Evolutionary conservation across 2,329 filamentous ascomycete species (phyloP).

Genomic region (Hirsutella minnesotensis): DNA sequence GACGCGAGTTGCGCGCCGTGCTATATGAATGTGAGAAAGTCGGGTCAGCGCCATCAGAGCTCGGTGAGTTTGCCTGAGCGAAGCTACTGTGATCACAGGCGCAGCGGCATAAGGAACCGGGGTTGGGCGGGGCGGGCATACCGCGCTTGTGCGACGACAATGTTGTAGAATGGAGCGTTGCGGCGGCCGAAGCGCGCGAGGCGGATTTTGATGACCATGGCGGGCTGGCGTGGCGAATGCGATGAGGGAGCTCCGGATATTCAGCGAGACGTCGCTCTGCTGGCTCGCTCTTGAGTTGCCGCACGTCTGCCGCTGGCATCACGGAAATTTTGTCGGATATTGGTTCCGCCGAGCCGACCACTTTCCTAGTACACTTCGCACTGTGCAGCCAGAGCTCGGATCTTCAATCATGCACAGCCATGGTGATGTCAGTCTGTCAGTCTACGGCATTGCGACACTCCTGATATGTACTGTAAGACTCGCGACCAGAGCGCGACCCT

Average conservation of each 20-base stretch:
- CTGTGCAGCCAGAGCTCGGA: too few species aligned
- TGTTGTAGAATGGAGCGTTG: constrained; percentile 92
- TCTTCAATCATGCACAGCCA: too few species aligned
- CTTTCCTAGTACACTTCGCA: background rate
- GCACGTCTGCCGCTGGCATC: background rate
- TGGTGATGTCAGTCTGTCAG: too few species aligned
- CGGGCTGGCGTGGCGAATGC: background rate
- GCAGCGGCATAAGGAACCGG: background rate
- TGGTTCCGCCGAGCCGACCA: constrained; percentile 25
- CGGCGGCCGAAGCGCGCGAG: constrained; percentile 85
- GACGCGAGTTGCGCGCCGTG: constrained; percentile 75
- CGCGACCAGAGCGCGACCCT: background rate
- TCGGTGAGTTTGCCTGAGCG: too few species aligned
- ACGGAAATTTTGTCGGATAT: constrained; percentile 15
- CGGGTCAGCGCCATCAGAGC: too few species aligned
- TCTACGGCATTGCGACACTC: too few species aligned
- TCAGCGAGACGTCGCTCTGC: background rate
- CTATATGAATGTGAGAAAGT: constrained; percentile 34
- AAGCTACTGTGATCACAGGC: too few species aligned
- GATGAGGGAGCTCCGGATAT: too few species aligned
- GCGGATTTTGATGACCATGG: constrained; percentile 88
- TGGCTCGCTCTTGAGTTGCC: too few species aligned
- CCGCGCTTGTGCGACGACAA: constrained; percentile 88
- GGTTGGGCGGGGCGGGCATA: constrained; percentile 27
- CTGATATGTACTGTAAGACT: too few species aligned